A percentile compares a stretch with the other conserved stretches of the same genome.
These are phyloP conservation scores for Myxozyma vanderwaltii DNA, from an alignment of 805 yeast species.

Conservation along the genomic window DNA sequence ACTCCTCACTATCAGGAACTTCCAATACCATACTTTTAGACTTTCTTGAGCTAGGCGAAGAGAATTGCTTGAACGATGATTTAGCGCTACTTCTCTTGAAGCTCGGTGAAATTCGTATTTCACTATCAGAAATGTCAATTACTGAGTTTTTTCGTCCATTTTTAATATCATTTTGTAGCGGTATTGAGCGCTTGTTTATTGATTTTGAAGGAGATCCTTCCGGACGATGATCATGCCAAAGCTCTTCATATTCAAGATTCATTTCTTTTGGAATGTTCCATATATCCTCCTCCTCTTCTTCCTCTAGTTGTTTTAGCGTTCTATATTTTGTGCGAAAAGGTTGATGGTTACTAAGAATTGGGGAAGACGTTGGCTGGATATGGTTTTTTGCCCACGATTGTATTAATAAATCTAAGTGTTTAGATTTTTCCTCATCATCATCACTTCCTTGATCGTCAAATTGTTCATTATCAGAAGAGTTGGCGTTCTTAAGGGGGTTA, in stretches of 20 bases:
- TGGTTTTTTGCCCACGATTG: too few relatives aligned
- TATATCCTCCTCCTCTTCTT: constrained; percentile 1
- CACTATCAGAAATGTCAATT: constrained; percentile 8
- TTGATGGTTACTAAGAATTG: too few relatives aligned
- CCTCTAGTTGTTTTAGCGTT: background rate
- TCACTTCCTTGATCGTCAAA: background rate
- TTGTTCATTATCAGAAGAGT: background rate
- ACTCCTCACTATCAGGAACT: background rate
- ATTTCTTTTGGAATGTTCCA: constrained; percentile 4
- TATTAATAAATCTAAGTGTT: background rate
- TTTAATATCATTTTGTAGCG: too few relatives aligned
- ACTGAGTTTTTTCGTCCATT: too few relatives aligned
- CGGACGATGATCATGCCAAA: constrained; percentile 15
- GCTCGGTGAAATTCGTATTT: too few relatives aligned
- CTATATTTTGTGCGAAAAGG: background rate
- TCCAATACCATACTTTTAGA: too few relatives aligned
- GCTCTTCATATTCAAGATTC: constrained; percentile 4
- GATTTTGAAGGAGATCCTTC: background rate
- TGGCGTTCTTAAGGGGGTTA: too few relatives aligned
- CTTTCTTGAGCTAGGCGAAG: too few relatives aligned
- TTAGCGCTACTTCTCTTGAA: too few relatives aligned
- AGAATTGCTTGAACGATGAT: too few relatives aligned
- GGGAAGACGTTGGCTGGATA: too few relatives aligned
- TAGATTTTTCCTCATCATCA: background rate
- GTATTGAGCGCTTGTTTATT: too few relatives aligned